Conservation (phyloP, 2,329 filamentous ascomycete species). For the Calonectria hawksworthii region DNA sequence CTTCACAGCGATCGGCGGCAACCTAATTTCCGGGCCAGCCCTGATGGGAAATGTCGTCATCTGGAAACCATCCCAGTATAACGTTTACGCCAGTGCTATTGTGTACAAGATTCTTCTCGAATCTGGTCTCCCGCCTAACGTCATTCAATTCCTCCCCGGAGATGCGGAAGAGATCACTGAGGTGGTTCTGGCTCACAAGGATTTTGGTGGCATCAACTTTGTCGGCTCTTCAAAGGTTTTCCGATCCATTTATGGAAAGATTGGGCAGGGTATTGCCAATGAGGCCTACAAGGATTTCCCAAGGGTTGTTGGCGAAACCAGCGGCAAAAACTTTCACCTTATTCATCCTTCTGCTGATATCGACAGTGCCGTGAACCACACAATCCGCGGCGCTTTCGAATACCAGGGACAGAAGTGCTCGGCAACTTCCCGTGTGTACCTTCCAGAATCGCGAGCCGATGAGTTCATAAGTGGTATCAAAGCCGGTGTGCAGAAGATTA, state of each 20-base stretch:
- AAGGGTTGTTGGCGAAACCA: not conserved
- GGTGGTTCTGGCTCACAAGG: constrained; percentile 77
- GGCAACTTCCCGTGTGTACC: not conserved
- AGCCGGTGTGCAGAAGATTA: not conserved
- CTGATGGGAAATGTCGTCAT: constrained; percentile 93
- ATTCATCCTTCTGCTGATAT: not conserved
- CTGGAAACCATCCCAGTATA: constrained; percentile 92
- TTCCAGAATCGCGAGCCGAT: not conserved
- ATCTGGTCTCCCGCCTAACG: constrained; percentile 84
- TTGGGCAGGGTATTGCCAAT: not conserved
- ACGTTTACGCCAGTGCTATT: constrained; percentile 88
- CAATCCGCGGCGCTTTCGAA: not conserved
- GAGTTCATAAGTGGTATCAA: not conserved
- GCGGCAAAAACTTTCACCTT: not conserved
- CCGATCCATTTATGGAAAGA: constrained; percentile 76
- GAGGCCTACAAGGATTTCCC: not conserved
- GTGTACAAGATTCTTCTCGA: constrained; percentile 90
- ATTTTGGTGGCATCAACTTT: constrained; percentile 91
- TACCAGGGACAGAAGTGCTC: not conserved
- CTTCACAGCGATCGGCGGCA: not conserved
- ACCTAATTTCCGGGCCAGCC: constrained; percentile 76
- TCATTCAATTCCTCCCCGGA: not conserved
- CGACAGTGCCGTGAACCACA: not conserved
- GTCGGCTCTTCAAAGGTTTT: constrained; percentile 93
- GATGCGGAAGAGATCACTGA: constrained; percentile 75